A percentile compares a stretch with the other conserved stretches of the same genome.
These are phyloP conservation scores for Colletotrichum godetiae DNA, from an alignment of 2,329 filamentous ascomycete genomes.

Conservation along the genomic window DNA sequence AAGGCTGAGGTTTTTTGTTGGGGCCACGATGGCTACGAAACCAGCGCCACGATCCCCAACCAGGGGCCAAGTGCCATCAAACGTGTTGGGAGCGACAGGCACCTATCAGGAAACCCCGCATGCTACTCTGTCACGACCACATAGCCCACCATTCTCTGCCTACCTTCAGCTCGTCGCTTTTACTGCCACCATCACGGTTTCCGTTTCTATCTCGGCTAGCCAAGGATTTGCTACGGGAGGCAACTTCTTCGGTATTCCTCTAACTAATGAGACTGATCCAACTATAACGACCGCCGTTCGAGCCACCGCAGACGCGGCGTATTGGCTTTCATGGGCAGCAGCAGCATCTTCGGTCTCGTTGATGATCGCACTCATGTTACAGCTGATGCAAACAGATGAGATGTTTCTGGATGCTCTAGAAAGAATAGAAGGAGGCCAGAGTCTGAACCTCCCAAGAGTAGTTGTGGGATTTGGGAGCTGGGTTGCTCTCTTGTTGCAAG, in stretches of 20 bases:
- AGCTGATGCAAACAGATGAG: neutral
- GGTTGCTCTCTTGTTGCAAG: neutral
- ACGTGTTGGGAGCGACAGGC: neutral
- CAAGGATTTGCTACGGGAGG: neutral
- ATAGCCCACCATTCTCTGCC: neutral
- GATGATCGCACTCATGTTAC: neutral
- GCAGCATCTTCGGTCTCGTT: neutral
- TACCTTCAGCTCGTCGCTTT: neutral
- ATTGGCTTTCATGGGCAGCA: neutral
- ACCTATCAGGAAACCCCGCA: neutral
- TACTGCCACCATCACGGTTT: neutral
- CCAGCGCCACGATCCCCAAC: neutral
- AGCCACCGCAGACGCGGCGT: neutral
- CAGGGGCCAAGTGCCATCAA: neutral
- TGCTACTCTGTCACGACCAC: neutral
- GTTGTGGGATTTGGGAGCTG: neutral
- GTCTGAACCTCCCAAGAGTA: neutral
- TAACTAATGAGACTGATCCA: neutral
- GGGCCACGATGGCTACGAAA: neutral
- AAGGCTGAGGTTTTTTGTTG: neutral
- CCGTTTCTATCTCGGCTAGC: neutral
- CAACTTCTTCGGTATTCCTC: neutral
- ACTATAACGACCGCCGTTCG: neutral
- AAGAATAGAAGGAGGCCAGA: neutral
- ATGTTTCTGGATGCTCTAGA: neutral